Evolutionary conservation across 2,329 filamentous ascomycete genomes (phyloP), one percentile per base, ranked within the genome.

Genomic region (Huntiella decipiens): DNA sequence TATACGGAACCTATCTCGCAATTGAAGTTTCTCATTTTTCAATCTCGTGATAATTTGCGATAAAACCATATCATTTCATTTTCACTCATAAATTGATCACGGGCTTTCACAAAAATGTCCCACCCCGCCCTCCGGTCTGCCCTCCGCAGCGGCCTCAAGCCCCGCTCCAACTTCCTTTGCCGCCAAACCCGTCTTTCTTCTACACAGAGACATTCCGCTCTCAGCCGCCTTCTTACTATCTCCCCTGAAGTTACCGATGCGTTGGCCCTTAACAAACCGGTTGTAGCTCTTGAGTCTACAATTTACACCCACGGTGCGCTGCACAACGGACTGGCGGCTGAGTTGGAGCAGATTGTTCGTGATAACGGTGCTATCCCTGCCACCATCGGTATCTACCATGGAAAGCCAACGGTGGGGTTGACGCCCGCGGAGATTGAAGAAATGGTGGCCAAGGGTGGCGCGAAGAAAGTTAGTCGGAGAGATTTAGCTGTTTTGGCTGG

Each of bases 221-320:
- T 43, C 13, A 13, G 22, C 8, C 10, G 6, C 36, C 53, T 85
- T 50, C 70, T 92, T 47, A 71, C 68, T 45, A 67, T 94, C 37
- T 87, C 84, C 1, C 79, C 88, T 43, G 88, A 96, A 61, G 79
- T 98, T 10, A 66, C 70, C 44, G 76, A 85, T 57, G 88, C 87
- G 35, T 61, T 95, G 41, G 67, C 74, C 37, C 72, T 74, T 10
- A 77, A 78, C 47, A 78, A 76, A 55, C 88, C 91, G 1, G 79
- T 98, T 3, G 87, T 98, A 8, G 91, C 88, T 12, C 70, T 98
- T 4, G 91, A 98, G 62, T 86, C 84, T 2, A 94, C 91, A 4
- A 96, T 98, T 54, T 96, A 98, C 62, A 98, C 91, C 1, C 91
- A 98, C 63, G 87, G 86, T 36, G 77, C 81, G 16, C 68, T 98